Percentiles rank a stretch among this genome's conserved stretches.
Conservation (phyloP, 768 basidiomycete genomes). For the Cyclocybe cylindracea region DNA sequence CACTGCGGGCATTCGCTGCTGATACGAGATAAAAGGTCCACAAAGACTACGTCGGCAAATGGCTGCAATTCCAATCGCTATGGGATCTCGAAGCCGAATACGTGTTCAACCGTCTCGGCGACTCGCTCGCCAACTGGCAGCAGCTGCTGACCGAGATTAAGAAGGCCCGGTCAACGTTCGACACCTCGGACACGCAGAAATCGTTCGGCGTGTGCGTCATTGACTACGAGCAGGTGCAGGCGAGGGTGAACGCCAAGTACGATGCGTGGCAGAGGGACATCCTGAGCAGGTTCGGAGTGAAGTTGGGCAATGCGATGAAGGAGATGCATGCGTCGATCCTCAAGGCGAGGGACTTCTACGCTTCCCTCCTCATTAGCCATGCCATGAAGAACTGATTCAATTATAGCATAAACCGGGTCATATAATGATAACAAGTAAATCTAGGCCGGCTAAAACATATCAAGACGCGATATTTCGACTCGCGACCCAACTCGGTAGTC, state of each 20-base stretch:
- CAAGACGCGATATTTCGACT: too few species aligned
- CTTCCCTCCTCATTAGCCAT: too few species aligned
- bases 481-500: too few species aligned
- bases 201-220: conserved; percentile 94
- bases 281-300: conserved; percentile 86
- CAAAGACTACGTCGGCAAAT: conserved; percentile 93
- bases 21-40: conserved; percentile 85
- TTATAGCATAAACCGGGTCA: too few species aligned
- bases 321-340: conserved; percentile 93
- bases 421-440: conserved; percentile 25
- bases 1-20: conserved; percentile 77
- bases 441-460: too few species aligned
- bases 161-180: conserved; percentile 93
- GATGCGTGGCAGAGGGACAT: conserved; percentile 98
- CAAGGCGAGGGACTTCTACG: conserved; percentile 91
- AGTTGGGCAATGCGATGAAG: conserved; percentile 95
- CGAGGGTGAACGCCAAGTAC: conserved; percentile 97
- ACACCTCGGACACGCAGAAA: conserved; percentile 92
- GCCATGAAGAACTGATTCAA: conserved; percentile 23
- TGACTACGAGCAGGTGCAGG: conserved; percentile 97
- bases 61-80: conserved; percentile 98
- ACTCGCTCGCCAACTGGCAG: conserved; percentile 93
- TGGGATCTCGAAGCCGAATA: conserved; percentile 99
- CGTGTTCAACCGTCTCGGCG: conserved; percentile 93
- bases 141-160: conserved; percentile 96